phyloP scores from a whole-genome alignment of 257 asterid species.

The Solanum paucissectum region DNA sequence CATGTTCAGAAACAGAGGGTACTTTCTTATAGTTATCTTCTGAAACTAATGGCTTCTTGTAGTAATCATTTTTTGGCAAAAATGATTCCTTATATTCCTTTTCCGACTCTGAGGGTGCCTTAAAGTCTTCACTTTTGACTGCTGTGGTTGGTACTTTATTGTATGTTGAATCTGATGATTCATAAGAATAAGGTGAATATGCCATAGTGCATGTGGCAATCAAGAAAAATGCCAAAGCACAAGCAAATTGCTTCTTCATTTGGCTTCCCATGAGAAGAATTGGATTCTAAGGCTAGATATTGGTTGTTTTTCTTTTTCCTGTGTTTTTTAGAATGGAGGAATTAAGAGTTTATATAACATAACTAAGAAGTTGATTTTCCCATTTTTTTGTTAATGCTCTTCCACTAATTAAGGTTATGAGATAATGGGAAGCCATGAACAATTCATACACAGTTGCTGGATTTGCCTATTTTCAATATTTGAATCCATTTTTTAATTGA shows the following conservation, averaged over 20 bases:
- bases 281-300: not conserved
- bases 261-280: not conserved
- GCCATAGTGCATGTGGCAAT: not conserved
- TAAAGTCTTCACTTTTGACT: not conserved
- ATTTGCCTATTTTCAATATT: no score
- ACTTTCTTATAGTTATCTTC: no score
- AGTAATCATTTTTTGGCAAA: no score
- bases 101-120: not conserved
- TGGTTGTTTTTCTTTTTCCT: no score
- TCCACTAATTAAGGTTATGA: no score
- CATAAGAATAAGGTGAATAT: not conserved
- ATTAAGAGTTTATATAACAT: not conserved
- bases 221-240: not conserved
- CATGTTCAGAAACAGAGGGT: not conserved
- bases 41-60: no score
- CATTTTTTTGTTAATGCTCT: no score
- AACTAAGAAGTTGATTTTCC: no score
- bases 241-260: not conserved
- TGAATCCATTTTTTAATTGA: no score
- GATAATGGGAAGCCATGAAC: no score
- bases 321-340: not conserved
- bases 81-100: not conserved
- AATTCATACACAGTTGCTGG: no score
- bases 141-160: not conserved
- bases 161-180: no score